These are phyloP conservation scores for Penicillium crystallinum DNA, from an alignment of 495 filamentous ascomycete genomes.

Conservation along the genomic window DNA sequence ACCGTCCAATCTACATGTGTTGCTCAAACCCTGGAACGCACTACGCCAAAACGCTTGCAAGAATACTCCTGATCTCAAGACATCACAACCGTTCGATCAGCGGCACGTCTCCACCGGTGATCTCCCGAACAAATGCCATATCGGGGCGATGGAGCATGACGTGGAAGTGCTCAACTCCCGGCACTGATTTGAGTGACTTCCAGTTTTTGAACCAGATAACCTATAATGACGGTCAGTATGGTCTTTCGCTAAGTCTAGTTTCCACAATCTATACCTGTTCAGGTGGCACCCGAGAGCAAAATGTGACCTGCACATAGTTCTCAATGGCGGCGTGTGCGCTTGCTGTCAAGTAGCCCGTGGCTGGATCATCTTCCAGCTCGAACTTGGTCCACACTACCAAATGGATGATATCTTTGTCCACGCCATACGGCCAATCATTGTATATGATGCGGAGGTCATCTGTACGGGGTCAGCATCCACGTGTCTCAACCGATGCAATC, in stretches of 20 bases:
- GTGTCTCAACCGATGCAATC: background rate
- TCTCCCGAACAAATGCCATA: conserved; percentile 58
- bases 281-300: conserved; percentile 45
- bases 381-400: conserved; percentile 93
- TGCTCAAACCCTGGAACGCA: too few relatives aligned
- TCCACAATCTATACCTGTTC: conserved; percentile 31
- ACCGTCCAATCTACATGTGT: too few relatives aligned
- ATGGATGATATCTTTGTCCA: conserved; percentile 71
- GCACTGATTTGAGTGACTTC: conserved; percentile 70
- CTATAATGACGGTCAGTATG: conserved; percentile 31
- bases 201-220: conserved; percentile 92
- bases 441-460: conserved; percentile 70
- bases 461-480: conserved; percentile 14
- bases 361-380: conserved; percentile 59
- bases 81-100: conserved; percentile 32
- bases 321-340: conserved; percentile 60
- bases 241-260: background rate
- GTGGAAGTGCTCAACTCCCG: conserved; percentile 92
- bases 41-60: too few relatives aligned
- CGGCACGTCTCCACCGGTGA: conserved; percentile 72
- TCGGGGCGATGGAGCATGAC: conserved; percentile 80
- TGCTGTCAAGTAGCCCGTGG: conserved; percentile 61
- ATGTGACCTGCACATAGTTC: conserved; percentile 58
- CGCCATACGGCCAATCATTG: conserved; percentile 90
- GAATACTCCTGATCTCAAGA: background rate